phyloP scores from a whole-genome alignment of 192 early-diverging fungal species.

The Chytriomyces sp. region DNA sequence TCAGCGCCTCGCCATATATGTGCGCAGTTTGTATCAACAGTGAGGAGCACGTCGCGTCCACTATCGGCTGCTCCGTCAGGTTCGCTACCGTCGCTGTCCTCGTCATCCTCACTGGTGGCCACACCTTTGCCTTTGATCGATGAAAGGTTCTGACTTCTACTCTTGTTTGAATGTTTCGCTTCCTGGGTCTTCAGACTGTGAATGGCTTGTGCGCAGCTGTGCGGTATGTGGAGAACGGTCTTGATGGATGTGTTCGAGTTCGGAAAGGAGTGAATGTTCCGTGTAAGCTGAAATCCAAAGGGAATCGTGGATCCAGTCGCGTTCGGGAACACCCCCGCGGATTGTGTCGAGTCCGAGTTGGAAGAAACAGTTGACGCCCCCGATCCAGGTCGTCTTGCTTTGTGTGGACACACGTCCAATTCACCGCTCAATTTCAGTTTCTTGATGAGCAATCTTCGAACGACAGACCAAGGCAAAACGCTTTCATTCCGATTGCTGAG shows the following conservation, averaged over 20 bases:
- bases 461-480: neutral
- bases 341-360: neutral
- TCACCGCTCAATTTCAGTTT: neutral
- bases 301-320: neutral
- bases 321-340: neutral
- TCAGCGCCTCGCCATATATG: neutral
- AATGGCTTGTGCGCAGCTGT: conserved; percentile 13
- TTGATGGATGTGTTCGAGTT: conserved; percentile 12
- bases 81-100: neutral
- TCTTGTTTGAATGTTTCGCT: neutral
- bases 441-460: neutral
- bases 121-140: neutral
- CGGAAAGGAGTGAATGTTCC: neutral
- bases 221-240: conserved; percentile 9
- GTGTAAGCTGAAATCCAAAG: conserved; percentile 14
- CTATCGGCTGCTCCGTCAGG: neutral
- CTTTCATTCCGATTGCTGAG: no score
- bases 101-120: neutral
- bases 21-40: neutral
- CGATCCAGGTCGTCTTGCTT: neutral
- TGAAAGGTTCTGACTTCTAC: neutral
- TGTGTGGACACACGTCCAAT: neutral
- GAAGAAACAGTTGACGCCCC: neutral
- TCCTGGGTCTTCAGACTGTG: conserved; percentile 1
- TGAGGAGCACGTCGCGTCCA: neutral